Percentiles rank a stretch among this genome's conserved stretches.
These are phyloP conservation scores for Corchorus capsularis DNA, from an alignment of 345 rosid genomes.

Conservation along the genomic window DNA sequence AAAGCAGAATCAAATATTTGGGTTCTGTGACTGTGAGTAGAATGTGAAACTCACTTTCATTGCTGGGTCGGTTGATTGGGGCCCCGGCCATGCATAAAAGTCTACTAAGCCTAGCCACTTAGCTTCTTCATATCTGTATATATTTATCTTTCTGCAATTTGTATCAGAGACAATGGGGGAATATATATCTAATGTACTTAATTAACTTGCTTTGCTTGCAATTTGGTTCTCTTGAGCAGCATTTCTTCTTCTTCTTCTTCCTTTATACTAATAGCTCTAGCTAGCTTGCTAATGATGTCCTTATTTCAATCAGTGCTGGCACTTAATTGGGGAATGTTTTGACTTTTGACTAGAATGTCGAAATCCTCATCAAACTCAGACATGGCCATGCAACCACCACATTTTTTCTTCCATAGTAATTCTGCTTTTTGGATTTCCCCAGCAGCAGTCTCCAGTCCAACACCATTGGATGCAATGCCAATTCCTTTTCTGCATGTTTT, in stretches of 20 bases:
- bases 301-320: background rate
- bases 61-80: background rate
- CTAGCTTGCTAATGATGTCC: background rate
- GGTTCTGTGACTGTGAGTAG: background rate
- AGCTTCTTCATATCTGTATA: background rate
- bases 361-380: background rate
- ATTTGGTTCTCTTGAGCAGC: background rate
- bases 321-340: background rate
- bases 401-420: background rate
- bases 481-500: too few relatives aligned
- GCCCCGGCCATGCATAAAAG: background rate
- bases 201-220: too few relatives aligned
- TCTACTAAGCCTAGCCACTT: background rate
- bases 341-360: background rate
- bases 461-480: background rate
- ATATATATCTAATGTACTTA: background rate
- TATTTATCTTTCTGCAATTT: background rate
- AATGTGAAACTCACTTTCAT: background rate
- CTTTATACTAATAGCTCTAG: background rate
- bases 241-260: too few relatives aligned
- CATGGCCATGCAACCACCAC: background rate
- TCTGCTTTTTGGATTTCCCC: background rate
- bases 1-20: background rate
- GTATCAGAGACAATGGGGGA: background rate
- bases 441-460: background rate